These are phyloP conservation scores for Yamagishiella unicocca DNA, from an alignment of 139 green algal species.

Conservation along the genomic window DNA sequence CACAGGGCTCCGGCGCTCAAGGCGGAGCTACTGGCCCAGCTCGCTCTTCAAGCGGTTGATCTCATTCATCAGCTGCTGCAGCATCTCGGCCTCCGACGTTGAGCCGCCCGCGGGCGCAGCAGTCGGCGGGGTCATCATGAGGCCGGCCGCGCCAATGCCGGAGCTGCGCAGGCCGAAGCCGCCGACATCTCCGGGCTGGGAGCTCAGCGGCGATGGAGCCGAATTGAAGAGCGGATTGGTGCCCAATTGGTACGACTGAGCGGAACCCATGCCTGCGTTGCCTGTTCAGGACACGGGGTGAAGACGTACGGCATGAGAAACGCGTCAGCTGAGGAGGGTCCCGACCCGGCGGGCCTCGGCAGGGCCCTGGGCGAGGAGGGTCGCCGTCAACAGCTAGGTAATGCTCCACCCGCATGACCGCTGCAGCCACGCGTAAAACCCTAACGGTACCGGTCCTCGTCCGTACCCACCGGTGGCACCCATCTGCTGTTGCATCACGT, in stretches of 20 bases:
- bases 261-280: slow-evolving; percentile 13
- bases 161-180: neutral
- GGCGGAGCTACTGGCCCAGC: slow-evolving; percentile 56
- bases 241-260: neutral
- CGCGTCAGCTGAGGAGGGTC: neutral
- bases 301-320: too few species aligned
- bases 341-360: neutral
- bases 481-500: too few species aligned
- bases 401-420: neutral
- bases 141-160: neutral
- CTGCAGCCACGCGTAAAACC: neutral
- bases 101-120: neutral
- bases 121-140: neutral
- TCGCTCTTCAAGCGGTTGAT: slow-evolving; percentile 64
- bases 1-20: too few species aligned
- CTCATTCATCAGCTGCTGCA: slow-evolving; percentile 68
- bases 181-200: slow-evolving; percentile 32
- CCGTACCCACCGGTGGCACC: too few species aligned
- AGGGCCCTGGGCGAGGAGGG: neutral
- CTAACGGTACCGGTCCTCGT: neutral
- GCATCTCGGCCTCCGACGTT: slow-evolving; percentile 60
- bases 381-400: neutral
- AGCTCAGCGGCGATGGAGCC: slow-evolving; percentile 47
- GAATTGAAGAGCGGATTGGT: slow-evolving; percentile 52
- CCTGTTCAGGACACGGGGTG: neutral